These are phyloP conservation scores for Primulina huaijiensis DNA, from an alignment of 257 asterid genomes.

Conservation along the genomic window DNA sequence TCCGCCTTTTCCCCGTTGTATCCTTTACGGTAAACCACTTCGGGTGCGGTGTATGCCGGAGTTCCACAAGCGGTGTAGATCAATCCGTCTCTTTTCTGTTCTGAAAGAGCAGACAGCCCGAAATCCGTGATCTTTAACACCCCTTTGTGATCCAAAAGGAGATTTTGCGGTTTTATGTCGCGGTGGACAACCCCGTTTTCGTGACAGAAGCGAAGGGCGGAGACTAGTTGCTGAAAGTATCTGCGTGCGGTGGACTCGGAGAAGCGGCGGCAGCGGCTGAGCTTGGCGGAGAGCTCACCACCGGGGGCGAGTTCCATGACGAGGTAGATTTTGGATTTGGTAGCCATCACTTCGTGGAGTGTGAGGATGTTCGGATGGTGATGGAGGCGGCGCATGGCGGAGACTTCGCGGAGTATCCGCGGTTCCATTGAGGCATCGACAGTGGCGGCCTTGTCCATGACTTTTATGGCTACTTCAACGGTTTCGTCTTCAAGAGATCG, in stretches of 20 bases:
- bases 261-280: slow-evolving; percentile 55
- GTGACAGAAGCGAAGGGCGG: slow-evolving; percentile 78
- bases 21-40: slow-evolving; percentile 62
- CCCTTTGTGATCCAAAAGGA: slow-evolving; percentile 61
- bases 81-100: slow-evolving; percentile 56
- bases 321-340: slow-evolving; percentile 70
- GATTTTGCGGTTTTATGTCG: slow-evolving; percentile 86
- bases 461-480: slow-evolving; percentile 58
- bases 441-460: slow-evolving; percentile 57
- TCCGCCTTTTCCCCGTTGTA: slow-evolving; percentile 87
- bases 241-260: slow-evolving; percentile 49
- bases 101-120: slow-evolving; percentile 85
- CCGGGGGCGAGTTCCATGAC: slow-evolving; percentile 92
- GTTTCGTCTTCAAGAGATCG: slow-evolving; percentile 23
- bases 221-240: slow-evolving; percentile 67
- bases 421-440: slow-evolving; percentile 60
- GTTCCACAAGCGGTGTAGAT: slow-evolving; percentile 84
- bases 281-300: slow-evolving; percentile 68
- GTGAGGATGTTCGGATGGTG: slow-evolving; percentile 72
- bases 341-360: slow-evolving; percentile 82
- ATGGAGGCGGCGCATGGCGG: slow-evolving; percentile 86
- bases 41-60: slow-evolving; percentile 93
- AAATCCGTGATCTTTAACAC: slow-evolving; percentile 71
- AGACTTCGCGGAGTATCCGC: slow-evolving; percentile 66
- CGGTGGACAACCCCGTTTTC: slow-evolving; percentile 82